Evolutionary conservation across 345 rosid genomes (phyloP), one percentile per base, ranked within the genome.

Genomic region (Eucalyptus coolabah): DNA sequence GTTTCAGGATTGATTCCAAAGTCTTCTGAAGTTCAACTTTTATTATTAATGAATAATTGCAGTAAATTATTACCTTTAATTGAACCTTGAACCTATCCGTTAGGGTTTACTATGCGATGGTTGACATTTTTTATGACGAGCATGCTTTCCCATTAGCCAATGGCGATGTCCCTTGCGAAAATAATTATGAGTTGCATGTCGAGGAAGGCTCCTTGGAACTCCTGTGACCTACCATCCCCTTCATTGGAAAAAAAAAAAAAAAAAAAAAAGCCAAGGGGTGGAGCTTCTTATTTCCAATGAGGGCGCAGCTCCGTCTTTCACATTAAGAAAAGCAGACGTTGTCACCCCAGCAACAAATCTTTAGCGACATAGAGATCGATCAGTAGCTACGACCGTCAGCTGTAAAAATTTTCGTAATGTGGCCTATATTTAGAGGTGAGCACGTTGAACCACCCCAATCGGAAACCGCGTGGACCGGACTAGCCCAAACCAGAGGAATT

Each of bases 391-490:
- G 9, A 21, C 59, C 0, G 0, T 4, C 0, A 21, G 26, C 1
- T 8, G 26, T 21, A 4, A 53, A 2, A 53, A 1, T 8, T 53
- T 53, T 53, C 4, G 2, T 53, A 18, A 53, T 53, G 59, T 19
- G 59, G 11, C 59, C 26, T 19, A 53, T 9, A 19, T 19, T 53
- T 53, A 21, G 59, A 23, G 23, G 5, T 19, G 59, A 53, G 26
- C 59, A 53, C 0, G 1, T 5, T 2, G 1, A 8, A 53, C 23
- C 0, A 2, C 5, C 5, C 26, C 0, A 19, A 19, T 4, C 0
- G 5, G 10, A 23, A 19, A 19, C 1, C 0, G 2, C 59, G 1
- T 42, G 44, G 44, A 42, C 0, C 1, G 11, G 2, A 53, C 0
- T n/a, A n/a, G n/a, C n/a, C n/a, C 11, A 8, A 3, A 19, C 5